A percentile compares a stretch with the other conserved stretches of the same genome.
Evolutionary conservation across 352 stramenopile species (phyloP).

Genomic region (Phytophthora ohioensis): DNA sequence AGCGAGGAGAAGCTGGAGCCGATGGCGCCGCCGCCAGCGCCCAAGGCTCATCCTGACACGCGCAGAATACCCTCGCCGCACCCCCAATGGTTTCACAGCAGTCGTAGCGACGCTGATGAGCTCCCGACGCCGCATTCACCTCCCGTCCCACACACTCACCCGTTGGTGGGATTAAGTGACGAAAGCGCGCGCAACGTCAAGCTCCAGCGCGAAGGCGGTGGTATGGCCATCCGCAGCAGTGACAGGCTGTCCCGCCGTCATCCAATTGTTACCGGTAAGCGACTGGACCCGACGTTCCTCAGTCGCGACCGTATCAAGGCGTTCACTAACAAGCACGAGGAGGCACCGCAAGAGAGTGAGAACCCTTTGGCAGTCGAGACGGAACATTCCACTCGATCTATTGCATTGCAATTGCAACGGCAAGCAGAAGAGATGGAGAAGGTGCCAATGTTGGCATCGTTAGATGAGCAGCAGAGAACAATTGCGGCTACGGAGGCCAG

Average conservation of each 20-base stretch:
- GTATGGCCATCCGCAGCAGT: constrained; percentile 32
- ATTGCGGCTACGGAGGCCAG: constrained; percentile 69
- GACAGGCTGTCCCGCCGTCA: constrained; percentile 17
- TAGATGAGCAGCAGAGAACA: constrained; percentile 48
- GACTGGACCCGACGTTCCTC: constrained; percentile 65
- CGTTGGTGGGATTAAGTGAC: constrained; percentile 45
- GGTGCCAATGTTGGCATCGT: neutral
- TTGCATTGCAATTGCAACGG: constrained; percentile 50
- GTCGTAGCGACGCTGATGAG: constrained; percentile 26
- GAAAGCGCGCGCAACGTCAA: constrained; percentile 39
- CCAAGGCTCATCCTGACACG: constrained; percentile 41
- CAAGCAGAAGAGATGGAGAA: constrained; percentile 24
- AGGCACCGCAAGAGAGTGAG: constrained; percentile 22
- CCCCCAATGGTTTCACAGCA: neutral
- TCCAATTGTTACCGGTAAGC: constrained; percentile 34
- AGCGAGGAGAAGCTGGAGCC: constrained; percentile 56
- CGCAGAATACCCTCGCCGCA: constrained; percentile 13
- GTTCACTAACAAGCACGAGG: constrained; percentile 32
- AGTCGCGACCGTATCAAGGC: constrained; percentile 52
- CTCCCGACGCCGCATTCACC: constrained; percentile 41
- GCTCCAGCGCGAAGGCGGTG: constrained; percentile 17
- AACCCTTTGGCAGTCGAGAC: constrained; percentile 35
- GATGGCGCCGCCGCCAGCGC: constrained; percentile 58
- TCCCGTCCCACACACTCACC: constrained; percentile 64
- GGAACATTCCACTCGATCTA: constrained; percentile 51